Evolutionary conservation across 1,284 basidiomycete genomes (phyloP), one percentile per base, ranked within the genome.

Genomic region (Singerocomus inundabilis): DNA sequence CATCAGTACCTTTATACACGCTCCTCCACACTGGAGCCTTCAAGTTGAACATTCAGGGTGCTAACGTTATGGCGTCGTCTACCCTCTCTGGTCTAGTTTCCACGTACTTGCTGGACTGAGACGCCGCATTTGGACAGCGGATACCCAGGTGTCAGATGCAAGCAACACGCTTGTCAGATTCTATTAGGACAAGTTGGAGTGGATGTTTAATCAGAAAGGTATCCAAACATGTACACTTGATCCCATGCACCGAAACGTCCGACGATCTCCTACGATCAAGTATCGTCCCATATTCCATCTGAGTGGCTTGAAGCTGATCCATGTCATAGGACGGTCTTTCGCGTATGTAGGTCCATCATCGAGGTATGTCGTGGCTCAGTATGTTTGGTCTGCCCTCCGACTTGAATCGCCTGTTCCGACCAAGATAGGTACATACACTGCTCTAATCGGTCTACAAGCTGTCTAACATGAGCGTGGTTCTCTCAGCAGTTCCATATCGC

Each of bases 1-100:
- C 46, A 60, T 18, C 35, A 41, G 24, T 30, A 24, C 43, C 34
- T 43, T 43, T 34, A 16, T 53, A 28, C 29, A 6, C 6, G 8
- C 18, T 21, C 21, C 21, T 21, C 21, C 21, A 21, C 36, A 24
- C 36, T 7, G 15, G 24, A 6, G 9, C 24, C 18, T 9, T n/a
- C 21, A 21, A 4, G 21, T 21, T 4, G 21, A 21, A 21, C 21
- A 21, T 21, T 21, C 21, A 21, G 21, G 21, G 21, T 21, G 21
- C 24, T 37, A n/a, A 25, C 11, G 24, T n/a, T 10, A 37, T 37
- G 10, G 8, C 24, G 36, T n/a, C 36, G 24, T 6, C 37, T 25
- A 21, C 5, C 24, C 21, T 21, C 37, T 11, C 21, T 15, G 13
- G 35, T 36, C 18, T 33, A 6, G n/a, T 16, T 12, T 34, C 16